Conservation (phyloP, 192 early-diverging fungal species). For the Linnemannia zychae region DNA sequence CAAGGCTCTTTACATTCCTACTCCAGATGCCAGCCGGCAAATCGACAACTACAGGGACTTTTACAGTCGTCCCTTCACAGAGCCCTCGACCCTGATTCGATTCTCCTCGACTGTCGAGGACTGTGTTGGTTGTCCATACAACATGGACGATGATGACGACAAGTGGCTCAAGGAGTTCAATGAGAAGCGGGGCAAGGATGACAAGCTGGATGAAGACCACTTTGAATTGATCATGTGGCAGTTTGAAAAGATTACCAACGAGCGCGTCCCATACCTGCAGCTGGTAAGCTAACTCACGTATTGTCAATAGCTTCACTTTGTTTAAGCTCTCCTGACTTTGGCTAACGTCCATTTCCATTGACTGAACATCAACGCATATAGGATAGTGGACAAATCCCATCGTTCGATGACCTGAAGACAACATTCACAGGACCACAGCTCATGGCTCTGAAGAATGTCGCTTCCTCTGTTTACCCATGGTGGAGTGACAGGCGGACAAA, state of each 20-base stretch:
- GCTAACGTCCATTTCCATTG: background rate
- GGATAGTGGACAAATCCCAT: slow-evolving; percentile 56
- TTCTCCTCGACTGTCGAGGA: slow-evolving; percentile 93
- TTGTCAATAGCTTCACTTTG: background rate
- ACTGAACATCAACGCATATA: background rate
- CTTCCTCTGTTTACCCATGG: slow-evolving; percentile 38
- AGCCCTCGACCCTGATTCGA: slow-evolving; percentile 84
- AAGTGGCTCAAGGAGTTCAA: slow-evolving; percentile 72
- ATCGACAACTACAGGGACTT: slow-evolving; percentile 77
- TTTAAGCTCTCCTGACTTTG: background rate
- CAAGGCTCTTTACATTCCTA: slow-evolving; percentile 83
- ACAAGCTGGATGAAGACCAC: slow-evolving; percentile 73
- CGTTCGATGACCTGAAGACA: slow-evolving; percentile 57
- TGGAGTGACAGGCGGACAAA: slow-evolving; percentile 51
- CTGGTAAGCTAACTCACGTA: slow-evolving; percentile 22
- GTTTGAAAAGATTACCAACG: slow-evolving; percentile 79
- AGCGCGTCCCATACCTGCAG: slow-evolving; percentile 62
- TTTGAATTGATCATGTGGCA: slow-evolving; percentile 87
- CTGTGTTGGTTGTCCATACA: slow-evolving; percentile 88
- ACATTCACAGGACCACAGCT: slow-evolving; percentile 51
- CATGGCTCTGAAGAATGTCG: slow-evolving; percentile 42
- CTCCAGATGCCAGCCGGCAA: slow-evolving; percentile 87
- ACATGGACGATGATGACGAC: slow-evolving; percentile 89
- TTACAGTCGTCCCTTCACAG: slow-evolving; percentile 76
- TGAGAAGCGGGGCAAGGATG: slow-evolving; percentile 38